Evolutionary conservation across 139 green algal genomes (phyloP), one percentile per base, ranked within the genome.

Genomic region (Chlorella sp.): DNA sequence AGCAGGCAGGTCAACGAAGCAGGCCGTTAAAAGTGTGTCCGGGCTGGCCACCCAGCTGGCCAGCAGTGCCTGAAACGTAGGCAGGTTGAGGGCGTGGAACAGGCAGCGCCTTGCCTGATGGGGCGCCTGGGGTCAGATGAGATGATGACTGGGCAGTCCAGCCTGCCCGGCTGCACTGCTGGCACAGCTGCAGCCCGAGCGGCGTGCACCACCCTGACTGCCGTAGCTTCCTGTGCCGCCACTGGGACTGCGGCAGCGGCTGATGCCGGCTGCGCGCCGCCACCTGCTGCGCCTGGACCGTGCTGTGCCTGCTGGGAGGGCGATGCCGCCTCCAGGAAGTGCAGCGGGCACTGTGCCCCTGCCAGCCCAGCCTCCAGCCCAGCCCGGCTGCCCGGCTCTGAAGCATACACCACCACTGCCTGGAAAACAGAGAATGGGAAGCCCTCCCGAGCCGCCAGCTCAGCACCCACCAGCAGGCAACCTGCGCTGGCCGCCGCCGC

Each of bases 91-190:
- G 9, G 48, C 68, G 26, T 14, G 37, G 22, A 21, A 39, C 28
- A 37, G 14, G 26, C 71, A 3, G 71, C 79, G 24, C 12, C 64
- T 28, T 68, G 80, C 84, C 69, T 42, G 19, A 94, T 37, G 3
- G 88, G 86, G 21, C 92, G 89, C 34, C 37, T 9, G 2, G 37
- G 77, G n/a, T 84, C 80, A 42, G 39, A 91, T 30, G 86, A 93
- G 3, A 93, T 69, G 2, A 94, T 57, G 53, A 95, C 21, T 0
- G 90, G 90, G 81, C 90, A 93, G 39, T 93, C 87, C 14, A 81
- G 36, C 61, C 26, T 2, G 30, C 1, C 77, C 32, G 22, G 71
- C 39, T n/a, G 73, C 22, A 28, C 73, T 42, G 40, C 39, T 24
- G 75, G 34, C 60, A 81, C 34, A 36, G 71, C 19, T 57, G 24